A percentile compares a stretch with the other conserved stretches of the same genome.
These are phyloP conservation scores for Cyberlindnera xylosilytica DNA, from an alignment of 805 yeast genomes.

Conservation along the genomic window DNA sequence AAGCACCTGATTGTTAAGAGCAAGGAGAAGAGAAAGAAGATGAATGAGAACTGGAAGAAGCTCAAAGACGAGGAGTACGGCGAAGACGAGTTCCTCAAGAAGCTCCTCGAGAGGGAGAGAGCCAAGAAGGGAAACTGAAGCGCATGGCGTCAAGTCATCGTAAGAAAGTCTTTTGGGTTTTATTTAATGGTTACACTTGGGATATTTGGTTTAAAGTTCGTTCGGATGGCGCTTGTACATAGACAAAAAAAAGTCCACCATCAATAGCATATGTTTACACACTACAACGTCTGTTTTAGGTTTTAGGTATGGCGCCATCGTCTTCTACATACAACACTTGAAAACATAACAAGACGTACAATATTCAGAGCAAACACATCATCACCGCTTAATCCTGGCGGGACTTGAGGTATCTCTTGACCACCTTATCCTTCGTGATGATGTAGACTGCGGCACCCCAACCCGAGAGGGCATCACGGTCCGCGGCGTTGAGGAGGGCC, in stretches of 20 bases:
- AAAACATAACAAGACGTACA: slow-evolving; percentile 2
- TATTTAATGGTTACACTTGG: background rate
- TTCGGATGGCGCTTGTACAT: background rate
- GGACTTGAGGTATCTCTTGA: slow-evolving; percentile 75
- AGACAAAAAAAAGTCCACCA: background rate
- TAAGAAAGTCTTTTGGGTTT: background rate
- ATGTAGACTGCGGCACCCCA: slow-evolving; percentile 86
- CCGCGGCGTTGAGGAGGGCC: slow-evolving; percentile 75
- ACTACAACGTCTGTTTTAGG: too few relatives aligned
- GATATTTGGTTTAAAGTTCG: background rate
- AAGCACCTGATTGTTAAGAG: slow-evolving; percentile 50
- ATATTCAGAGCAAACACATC: background rate
- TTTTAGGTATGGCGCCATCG: too few relatives aligned
- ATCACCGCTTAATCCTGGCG: slow-evolving; percentile 73
- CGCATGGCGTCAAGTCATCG: background rate
- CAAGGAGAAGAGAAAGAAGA: slow-evolving; percentile 50
- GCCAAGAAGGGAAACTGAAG: slow-evolving; percentile 30
- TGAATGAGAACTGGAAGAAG: slow-evolving; percentile 56
- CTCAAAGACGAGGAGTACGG: slow-evolving; percentile 79
- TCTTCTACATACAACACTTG: too few relatives aligned
- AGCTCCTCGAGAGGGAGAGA: slow-evolving; percentile 55
- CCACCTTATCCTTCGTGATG: slow-evolving; percentile 75
- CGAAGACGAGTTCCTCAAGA: slow-evolving; percentile 64
- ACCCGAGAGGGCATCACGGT: slow-evolving; percentile 70
- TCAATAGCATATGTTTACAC: too few relatives aligned